These are phyloP conservation scores for Phellinidium pouzarii DNA, from an alignment of 1,284 basidiomycete species.

Conservation along the genomic window DNA sequence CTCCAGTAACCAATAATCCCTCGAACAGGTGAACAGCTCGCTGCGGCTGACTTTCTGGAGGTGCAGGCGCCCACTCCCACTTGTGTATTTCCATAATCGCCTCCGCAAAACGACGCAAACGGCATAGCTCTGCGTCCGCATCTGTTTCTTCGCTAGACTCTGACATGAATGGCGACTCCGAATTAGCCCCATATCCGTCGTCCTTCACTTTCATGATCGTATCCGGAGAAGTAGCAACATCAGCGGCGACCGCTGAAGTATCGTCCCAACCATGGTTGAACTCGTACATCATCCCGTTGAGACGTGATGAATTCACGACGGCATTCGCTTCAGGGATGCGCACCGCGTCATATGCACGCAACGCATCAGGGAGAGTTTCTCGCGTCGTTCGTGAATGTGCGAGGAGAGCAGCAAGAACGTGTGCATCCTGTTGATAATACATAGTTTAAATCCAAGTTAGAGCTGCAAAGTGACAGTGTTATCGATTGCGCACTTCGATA, in stretches of 20 bases:
- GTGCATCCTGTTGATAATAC: constrained; percentile 31
- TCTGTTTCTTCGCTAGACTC: not conserved
- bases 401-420: constrained; percentile 37
- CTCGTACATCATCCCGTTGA: constrained; percentile 21
- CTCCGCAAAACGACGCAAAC: constrained; percentile 1
- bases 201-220: too few relatives aligned
- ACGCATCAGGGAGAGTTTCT: constrained; percentile 25
- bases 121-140: constrained; percentile 2
- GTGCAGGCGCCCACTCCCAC: constrained; percentile 10
- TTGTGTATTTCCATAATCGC: constrained; percentile 12
- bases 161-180: not conserved
- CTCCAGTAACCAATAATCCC: not conserved
- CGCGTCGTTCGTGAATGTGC: constrained; percentile 33
- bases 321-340: constrained; percentile 18
- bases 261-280: constrained; percentile 18
- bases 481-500: constrained; percentile 37
- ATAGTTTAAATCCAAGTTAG: not conserved
- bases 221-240: constrained; percentile 1
- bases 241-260: not conserved
- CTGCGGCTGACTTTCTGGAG: constrained; percentile 5
- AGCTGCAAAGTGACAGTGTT: not conserved
- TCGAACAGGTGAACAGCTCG: constrained; percentile 1
- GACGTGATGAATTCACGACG: constrained; percentile 15
- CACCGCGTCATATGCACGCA: constrained; percentile 19
- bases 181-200: too few relatives aligned